Base-by-base conservation (phyloP, 23 red algal species). In the Gracilaria vermiculophylla region DNA sequence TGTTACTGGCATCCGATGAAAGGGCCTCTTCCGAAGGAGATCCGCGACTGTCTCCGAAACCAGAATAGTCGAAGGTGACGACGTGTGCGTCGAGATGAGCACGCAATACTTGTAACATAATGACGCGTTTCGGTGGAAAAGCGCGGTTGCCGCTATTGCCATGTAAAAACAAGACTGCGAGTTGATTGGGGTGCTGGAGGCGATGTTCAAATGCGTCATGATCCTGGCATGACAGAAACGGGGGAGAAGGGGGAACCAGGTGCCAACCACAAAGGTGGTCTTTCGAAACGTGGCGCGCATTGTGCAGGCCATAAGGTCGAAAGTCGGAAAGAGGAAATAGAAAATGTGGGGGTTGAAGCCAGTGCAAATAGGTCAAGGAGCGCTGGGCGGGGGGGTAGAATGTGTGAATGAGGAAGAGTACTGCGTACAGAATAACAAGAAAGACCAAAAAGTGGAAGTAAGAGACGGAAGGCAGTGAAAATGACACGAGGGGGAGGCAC, bases 21-120 rank as follows among this genome's bases (percentile, higher is more conserved):
- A 93, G 62, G n/a, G 44, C 47, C 15, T 62, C 49, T 45, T 73
- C 78, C 5, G 50, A 77, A 31, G 90, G 90, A 8, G 58, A 50
- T 2, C 69, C 78, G 7, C 49, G 52, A 17, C 58, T 74, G 79
- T 93, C 90, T 44, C 80, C 90, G 23, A 85, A 93, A 31, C 90
- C 90, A 20, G 80, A 76, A 28, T 85, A 80, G 53, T 93, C 90
- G 36, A 93, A 93, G 37, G 90, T 85, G 44, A 93, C 77, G 21
- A 93, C 81, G 60, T 93, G 90, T 23, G 78, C 90, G 60, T 70
- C 53, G 1, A 85, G 37, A 29, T 93, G 90, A 17, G 90, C 62
- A 10, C 50, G 49, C 50, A 93, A 52, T 33, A 85, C 47, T 21
- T 69, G 66, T n/a, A 93, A 39, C 36, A 86, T 54, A 48, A 40